These are phyloP conservation scores for Verbascum thapsus DNA, from an alignment of 257 asterid genomes.

Conservation along the genomic window DNA sequence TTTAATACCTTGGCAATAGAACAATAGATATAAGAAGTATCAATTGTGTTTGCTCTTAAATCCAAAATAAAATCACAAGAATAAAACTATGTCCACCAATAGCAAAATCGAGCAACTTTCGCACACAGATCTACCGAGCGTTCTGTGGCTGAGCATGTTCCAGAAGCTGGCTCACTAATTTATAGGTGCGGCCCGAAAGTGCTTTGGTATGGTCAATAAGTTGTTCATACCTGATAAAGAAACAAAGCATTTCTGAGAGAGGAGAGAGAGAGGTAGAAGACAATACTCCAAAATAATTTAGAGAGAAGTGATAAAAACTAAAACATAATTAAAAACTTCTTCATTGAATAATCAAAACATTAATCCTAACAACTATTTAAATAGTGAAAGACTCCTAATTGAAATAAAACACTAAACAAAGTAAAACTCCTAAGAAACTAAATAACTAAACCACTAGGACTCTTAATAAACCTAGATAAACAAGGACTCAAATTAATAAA, in stretches of 20 bases:
- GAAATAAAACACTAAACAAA: too few species aligned
- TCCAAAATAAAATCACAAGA: slow-evolving; percentile 29
- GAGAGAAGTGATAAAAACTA: too few species aligned
- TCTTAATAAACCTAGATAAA: too few species aligned
- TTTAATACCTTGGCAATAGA: neutral
- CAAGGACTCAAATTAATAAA: too few species aligned
- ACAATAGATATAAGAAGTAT: neutral
- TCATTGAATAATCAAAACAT: too few species aligned
- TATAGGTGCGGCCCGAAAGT: slow-evolving; percentile 82
- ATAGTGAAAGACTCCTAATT: too few species aligned
- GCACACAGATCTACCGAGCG: slow-evolving; percentile 47
- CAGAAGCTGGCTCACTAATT: slow-evolving; percentile 74
- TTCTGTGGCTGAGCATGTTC: slow-evolving; percentile 78
- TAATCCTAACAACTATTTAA: too few species aligned
- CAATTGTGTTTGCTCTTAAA: slow-evolving; percentile 11
- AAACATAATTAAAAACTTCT: too few species aligned
- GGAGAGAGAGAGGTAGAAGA: too few species aligned
- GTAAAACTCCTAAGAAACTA: too few species aligned
- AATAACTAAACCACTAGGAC: too few species aligned
- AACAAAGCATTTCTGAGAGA: slow-evolving; percentile 5
- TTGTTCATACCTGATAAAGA: slow-evolving; percentile 76
- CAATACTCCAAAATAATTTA: too few species aligned
- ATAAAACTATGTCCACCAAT: slow-evolving; percentile 27
- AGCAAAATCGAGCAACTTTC: slow-evolving; percentile 12
- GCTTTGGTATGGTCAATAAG: slow-evolving; percentile 90